These are phyloP conservation scores for Stenocarpella maydis DNA, from an alignment of 2,329 filamentous ascomycete genomes.

Conservation along the genomic window DNA sequence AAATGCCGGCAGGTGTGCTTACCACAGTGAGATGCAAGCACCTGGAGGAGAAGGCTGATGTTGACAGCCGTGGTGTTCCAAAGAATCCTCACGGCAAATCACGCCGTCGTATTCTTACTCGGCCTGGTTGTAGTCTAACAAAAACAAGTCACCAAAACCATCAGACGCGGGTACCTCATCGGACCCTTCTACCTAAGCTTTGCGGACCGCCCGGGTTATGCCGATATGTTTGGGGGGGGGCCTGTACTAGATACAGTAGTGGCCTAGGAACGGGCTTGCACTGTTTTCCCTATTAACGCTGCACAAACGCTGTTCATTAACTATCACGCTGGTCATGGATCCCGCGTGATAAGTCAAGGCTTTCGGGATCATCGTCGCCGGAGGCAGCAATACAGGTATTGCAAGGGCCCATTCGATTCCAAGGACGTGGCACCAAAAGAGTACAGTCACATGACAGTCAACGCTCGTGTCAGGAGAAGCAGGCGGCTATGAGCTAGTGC, in stretches of 20 bases:
- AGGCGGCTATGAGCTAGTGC: background rate
- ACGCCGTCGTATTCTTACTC: background rate
- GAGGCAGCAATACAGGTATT: background rate
- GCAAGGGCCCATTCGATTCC: background rate
- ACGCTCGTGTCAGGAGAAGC: background rate
- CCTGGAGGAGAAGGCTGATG: background rate
- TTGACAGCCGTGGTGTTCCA: background rate
- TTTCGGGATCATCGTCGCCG: background rate
- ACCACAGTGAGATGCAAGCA: background rate
- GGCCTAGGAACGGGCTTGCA: constrained; percentile 9
- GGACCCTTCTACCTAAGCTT: constrained; percentile 24
- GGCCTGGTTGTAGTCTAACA: constrained; percentile 14
- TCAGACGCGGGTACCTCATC: background rate
- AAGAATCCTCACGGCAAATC: background rate
- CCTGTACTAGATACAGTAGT: background rate
- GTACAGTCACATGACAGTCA: background rate
- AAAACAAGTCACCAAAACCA: background rate
- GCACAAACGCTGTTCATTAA: background rate
- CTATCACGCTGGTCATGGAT: background rate
- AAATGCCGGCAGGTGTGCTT: background rate
- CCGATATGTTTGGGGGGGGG: constrained; percentile 17
- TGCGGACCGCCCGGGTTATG: constrained; percentile 30
- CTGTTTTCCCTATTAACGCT: background rate
- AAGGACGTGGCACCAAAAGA: background rate
- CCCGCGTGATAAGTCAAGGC: background rate